A percentile compares a stretch with the other conserved stretches of the same genome.
Evolutionary conservation across 257 asterid species (phyloP).

Genomic region (Mentha longifolia): DNA sequence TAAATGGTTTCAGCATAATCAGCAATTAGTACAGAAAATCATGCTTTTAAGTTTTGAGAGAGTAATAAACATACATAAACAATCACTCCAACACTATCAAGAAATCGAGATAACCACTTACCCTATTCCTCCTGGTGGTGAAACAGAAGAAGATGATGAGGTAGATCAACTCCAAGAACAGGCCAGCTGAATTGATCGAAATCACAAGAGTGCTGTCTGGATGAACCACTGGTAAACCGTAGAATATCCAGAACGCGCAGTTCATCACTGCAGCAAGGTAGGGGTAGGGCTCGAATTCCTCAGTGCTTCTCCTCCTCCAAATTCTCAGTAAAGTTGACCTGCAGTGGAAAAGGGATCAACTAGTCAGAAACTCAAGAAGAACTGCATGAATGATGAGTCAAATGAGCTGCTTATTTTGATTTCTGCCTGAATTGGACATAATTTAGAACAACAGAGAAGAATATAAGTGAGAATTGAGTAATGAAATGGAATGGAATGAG

Average conservation of each 20-base stretch:
- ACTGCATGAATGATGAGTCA: no score
- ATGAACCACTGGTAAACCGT: slow-evolving; percentile 67
- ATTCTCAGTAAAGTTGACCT: slow-evolving; percentile 65
- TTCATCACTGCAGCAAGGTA: slow-evolving; percentile 59
- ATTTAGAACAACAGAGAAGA: not conserved
- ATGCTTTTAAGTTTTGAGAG: not conserved
- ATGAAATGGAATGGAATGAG: no score
- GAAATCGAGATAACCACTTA: slow-evolving; percentile 21
- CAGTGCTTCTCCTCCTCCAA: slow-evolving; percentile 47
- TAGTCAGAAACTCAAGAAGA: not conserved
- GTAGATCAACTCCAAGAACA: slow-evolving; percentile 45
- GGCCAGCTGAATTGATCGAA: slow-evolving; percentile 58
- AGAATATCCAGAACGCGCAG: slow-evolving; percentile 71
- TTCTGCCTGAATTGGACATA: not conserved
- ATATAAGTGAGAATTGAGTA: not conserved
- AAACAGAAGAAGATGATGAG: slow-evolving; percentile 51
- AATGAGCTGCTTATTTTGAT: not conserved
- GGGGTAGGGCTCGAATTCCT: slow-evolving; percentile 77
- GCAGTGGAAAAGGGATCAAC: not conserved
- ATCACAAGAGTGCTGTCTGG: slow-evolving; percentile 59
- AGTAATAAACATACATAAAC: not conserved
- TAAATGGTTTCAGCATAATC: no score
- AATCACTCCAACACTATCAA: not conserved
- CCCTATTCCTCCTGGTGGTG: slow-evolving; percentile 46
- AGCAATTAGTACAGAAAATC: no score